Base-by-base conservation (phyloP, 2,329 filamentous ascomycete genomes). In the Sphaerostilbella broomeana region DNA sequence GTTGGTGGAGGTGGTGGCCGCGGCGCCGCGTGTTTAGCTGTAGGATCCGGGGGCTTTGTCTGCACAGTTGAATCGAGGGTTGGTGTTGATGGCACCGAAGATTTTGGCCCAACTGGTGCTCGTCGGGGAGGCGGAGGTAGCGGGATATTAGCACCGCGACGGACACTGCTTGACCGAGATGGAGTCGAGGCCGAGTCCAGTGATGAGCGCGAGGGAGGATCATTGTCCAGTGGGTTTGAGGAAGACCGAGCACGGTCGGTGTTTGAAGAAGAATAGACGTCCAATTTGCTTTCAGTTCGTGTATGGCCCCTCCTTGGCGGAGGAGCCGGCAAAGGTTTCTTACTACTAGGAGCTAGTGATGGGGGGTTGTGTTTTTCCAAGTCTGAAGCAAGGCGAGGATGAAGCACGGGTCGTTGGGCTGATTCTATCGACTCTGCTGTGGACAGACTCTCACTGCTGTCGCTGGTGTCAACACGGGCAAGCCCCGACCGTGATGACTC, bases 111-210 rank as follows among this genome's bases (percentile, higher is more conserved):
- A 32, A 65, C 62, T 21, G 61, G 61, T 6, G 67, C 67, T 20
- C 76, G 65, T 30, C 75, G 65, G 7, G 75, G 72, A 1, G 75
- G 75, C 13, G 76, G 75, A 12, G 75, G 74, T 7, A 69, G 67
- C 0, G 73, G 74, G 0, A 63, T 66, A 38, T 60, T 58, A 13
- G 57, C 52, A 41, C 59, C 61, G 35, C 62, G 58, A 27, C 68
- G 68, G 22, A 67, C 49, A 44, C 67, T 70, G 15, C 68, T 68
- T 4, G 70, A 58, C 6, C 68, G 64, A 1, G 70, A 69, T 4
- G 63, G 57, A 5, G 56, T 62, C 6, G 72, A 75, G n/a, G 56
- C 61, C 6, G 72, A 75, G n/a, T 74, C 72, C 7, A 67, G 38
- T 0, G 73, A 77, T 8, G 70, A 69, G 3, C 71, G 66, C 5